Evolutionary conservation across 495 filamentous ascomycete genomes (phyloP), one percentile per base, ranked within the genome.

Genomic region (Podospora comata): DNA sequence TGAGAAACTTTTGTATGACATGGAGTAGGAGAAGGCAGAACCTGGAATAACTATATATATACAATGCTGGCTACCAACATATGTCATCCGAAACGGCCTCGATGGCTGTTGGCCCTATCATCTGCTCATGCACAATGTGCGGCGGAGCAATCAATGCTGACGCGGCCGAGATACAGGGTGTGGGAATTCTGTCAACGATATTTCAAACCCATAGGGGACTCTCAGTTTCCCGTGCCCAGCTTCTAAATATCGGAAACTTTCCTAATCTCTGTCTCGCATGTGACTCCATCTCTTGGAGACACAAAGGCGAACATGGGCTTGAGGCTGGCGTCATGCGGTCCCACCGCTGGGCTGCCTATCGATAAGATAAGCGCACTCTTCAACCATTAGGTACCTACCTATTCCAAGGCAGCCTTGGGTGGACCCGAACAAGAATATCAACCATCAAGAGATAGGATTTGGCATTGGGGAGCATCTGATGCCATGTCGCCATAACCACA

Each of bases 351-450:
- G 13, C 39, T 48, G 39, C 13, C 54, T 65, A 57, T 57, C 54
- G 55, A 58, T 58, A 58, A 58, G 55, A 58, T 58, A 58, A 58
- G n/a, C 55, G 55, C 55, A 15, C 1, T 20, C 39, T 19, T n/a
- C 55, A 58, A 58, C 55, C 55, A 19, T 23, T 1, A 23, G 23
- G 23, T 23, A 23, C 23, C 23, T 1, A 23, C 23, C 23, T 23
- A 23, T 23, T 2, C 23, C 5, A 18, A 13, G 6, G 5, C 15
- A n/a, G 54, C 54, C 16, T 57, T 23, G 23, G 23, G 23, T 18
- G 54, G 54, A 39, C 34, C 34, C 3, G 3, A 39, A 39, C 34
- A 39, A 39, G 34, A 39, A 39, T 39, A 39, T 23, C 23, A 23
- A 23, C 23, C 23, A 23, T 23, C 23, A 23, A 23, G 23, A 32